phyloP scores from a whole-genome alignment of 345 rosid genomes.

The Aquilaria yunnanensis region DNA sequence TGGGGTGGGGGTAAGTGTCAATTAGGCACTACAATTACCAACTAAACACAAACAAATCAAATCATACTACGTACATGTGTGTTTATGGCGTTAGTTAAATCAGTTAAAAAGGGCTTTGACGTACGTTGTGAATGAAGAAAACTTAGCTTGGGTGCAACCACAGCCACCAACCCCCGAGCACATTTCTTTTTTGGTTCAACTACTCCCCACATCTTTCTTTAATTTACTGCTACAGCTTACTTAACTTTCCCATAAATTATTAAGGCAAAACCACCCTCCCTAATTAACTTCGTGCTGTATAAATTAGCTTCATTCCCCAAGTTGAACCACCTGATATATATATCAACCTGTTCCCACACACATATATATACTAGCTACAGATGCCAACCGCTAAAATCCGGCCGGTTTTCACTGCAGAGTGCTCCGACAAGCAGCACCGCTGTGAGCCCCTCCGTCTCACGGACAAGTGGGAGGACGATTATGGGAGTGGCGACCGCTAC shows the following conservation, averaged over 20 bases:
- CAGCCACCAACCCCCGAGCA: neutral
- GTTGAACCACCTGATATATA: conserved; percentile 1
- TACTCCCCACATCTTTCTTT: neutral
- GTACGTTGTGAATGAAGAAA: too few relatives aligned
- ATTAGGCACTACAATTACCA: too few relatives aligned
- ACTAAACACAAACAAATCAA: neutral
- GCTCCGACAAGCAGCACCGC: conserved; percentile 3
- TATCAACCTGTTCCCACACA: neutral
- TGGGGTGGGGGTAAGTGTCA: too few relatives aligned
- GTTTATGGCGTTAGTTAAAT: conserved; percentile 1
- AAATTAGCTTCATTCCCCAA: neutral
- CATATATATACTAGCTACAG: neutral
- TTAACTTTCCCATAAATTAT: too few relatives aligned
- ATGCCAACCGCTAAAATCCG: conserved; percentile 20
- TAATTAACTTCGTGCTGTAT: too few relatives aligned
- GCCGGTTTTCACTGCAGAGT: conserved; percentile 8
- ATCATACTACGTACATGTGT: neutral
- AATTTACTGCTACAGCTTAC: neutral
- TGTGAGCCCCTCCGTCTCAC: conserved; percentile 3
- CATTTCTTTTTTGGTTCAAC: too few relatives aligned
- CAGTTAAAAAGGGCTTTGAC: neutral
- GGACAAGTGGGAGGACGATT: conserved; percentile 18
- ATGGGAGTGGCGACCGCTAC: conserved; percentile 16
- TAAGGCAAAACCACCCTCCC: too few relatives aligned
- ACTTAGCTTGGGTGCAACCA: conserved; percentile 8